Evolutionary conservation across 164 flowering plant species (phyloP).

Genomic region (Berberis vulgaris): DNA sequence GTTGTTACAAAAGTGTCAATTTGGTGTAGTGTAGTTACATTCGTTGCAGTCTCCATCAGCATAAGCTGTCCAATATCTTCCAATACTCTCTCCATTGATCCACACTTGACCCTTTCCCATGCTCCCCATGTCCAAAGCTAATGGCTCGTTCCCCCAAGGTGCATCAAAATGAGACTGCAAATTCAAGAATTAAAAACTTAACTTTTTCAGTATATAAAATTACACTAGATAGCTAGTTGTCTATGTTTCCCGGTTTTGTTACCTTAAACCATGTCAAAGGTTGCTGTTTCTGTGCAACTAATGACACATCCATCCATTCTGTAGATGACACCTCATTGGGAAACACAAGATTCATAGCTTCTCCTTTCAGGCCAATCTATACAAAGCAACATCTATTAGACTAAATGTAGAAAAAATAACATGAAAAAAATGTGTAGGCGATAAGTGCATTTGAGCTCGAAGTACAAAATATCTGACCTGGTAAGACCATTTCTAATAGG

Average conservation of each 20-base stretch:
- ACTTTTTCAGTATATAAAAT: too few species aligned
- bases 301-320: slow-evolving; percentile 56
- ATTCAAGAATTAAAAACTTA: background rate
- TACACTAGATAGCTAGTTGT: too few species aligned
- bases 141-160: slow-evolving; percentile 76
- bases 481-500: slow-evolving; percentile 88
- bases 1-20: too few species aligned
- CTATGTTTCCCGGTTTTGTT: slow-evolving; percentile 12
- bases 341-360: slow-evolving; percentile 56
- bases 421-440: background rate
- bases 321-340: slow-evolving; percentile 46
- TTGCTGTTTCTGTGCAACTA: slow-evolving; percentile 37
- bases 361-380: slow-evolving; percentile 90
- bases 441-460: background rate
- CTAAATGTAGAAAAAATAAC: background rate
- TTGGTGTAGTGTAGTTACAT: too few species aligned
- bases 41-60: slow-evolving; percentile 55
- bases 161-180: slow-evolving; percentile 61
- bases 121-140: slow-evolving; percentile 79
- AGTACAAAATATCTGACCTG: slow-evolving; percentile 39
- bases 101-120: slow-evolving; percentile 96
- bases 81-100: slow-evolving; percentile 85
- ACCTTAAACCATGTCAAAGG: slow-evolving; percentile 92
- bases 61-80: slow-evolving; percentile 79
- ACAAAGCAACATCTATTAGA: background rate